Conservation (phyloP, 352 stramenopile genomes). For the Phytopythium delawarense region DNA sequence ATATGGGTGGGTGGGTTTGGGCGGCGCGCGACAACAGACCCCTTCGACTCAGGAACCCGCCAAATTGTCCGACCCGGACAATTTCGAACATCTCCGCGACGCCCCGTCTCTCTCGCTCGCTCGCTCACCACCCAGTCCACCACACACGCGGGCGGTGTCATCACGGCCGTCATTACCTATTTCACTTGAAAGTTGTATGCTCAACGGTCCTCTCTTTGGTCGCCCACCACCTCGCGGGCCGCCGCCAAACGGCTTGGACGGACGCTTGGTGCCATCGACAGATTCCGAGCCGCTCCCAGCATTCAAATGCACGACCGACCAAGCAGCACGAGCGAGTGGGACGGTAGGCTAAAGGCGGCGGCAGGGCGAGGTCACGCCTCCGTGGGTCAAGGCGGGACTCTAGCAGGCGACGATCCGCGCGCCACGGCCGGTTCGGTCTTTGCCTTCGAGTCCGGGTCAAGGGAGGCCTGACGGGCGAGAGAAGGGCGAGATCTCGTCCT, state of each 20-base stretch:
- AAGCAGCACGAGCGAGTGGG: too few species aligned
- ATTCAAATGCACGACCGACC: too few species aligned
- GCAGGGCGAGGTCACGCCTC: too few species aligned
- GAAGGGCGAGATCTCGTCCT: not conserved
- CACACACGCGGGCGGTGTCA: not conserved
- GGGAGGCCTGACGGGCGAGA: not conserved
- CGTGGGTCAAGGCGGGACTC: too few species aligned
- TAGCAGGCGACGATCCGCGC: too few species aligned
- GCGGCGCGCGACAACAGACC: not conserved
- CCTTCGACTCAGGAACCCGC: conserved; percentile 6
- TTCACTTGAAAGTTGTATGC: conserved; percentile 10
- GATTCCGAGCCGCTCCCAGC: too few species aligned
- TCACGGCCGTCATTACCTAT: not conserved
- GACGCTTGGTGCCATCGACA: too few species aligned
- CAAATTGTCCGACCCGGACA: conserved; percentile 12
- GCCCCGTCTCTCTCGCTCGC: conserved; percentile 3
- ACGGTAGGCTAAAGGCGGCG: too few species aligned
- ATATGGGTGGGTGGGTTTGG: conserved; percentile 4
- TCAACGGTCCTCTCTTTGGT: not conserved
- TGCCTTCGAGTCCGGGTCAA: not conserved
- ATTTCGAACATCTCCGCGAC: conserved; percentile 17
- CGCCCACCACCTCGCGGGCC: too few species aligned
- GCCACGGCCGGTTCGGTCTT: too few species aligned
- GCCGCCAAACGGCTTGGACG: too few species aligned
- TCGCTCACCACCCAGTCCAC: not conserved